Evolutionary conservation across 495 filamentous ascomycete species (phyloP).

Genomic region (Penicillium psychrofluorescens): DNA sequence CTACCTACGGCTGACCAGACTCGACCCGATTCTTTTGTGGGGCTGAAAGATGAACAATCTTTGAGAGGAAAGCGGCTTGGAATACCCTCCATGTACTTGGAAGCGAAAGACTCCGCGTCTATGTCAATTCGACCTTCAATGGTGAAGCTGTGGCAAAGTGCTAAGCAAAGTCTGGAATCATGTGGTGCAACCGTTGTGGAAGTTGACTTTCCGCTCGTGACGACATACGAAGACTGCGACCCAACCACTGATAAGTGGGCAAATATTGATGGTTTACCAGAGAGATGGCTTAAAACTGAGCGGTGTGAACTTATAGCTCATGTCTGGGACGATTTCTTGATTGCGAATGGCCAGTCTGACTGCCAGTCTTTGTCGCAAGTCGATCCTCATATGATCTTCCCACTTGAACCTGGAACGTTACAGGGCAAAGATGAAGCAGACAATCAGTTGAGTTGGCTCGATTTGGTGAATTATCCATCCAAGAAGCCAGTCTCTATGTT

Average conservation of each 20-base stretch:
- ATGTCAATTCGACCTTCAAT: not conserved
- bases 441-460: slow-evolving; percentile 1
- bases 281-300: not conserved
- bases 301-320: slow-evolving; percentile 8
- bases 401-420: not conserved
- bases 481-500: not conserved
- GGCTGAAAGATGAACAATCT: not conserved
- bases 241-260: too few species aligned
- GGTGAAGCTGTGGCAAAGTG: not conserved
- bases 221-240: not conserved
- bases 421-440: not conserved
- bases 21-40: slow-evolving; percentile 3
- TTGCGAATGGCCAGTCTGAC: slow-evolving; percentile 2
- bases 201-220: slow-evolving; percentile 2
- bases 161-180: not conserved
- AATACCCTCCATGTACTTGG: not conserved
- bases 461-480: slow-evolving; percentile 1
- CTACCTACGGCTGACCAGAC: not conserved
- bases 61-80: slow-evolving; percentile 1
- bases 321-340: slow-evolving; percentile 11
- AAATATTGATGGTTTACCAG: not conserved
- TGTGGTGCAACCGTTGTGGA: slow-evolving; percentile 2
- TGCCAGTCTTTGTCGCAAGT: not conserved
- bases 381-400: slow-evolving; percentile 3
- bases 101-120: not conserved